A percentile compares a stretch with the other conserved stretches of the same genome.
Conservation (phyloP, 768 basidiomycete genomes). For the Amanita molliuscula region DNA sequence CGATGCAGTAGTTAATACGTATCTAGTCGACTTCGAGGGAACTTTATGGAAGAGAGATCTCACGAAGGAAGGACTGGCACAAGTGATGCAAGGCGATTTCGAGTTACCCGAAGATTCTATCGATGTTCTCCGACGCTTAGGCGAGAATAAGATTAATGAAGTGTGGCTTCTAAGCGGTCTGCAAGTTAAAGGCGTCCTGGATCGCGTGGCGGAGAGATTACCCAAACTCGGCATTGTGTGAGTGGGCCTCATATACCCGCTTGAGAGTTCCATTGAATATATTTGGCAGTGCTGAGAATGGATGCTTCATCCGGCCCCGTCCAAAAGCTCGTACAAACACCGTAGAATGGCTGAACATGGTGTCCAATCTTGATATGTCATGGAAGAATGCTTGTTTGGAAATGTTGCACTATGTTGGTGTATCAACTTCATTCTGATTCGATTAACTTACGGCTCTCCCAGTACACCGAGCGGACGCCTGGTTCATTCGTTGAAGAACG, state of each 20-base stretch:
- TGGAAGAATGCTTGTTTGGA: slow-evolving; percentile 80
- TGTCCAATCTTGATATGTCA: slow-evolving; percentile 63
- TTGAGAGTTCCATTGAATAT: neutral
- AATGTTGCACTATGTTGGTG: slow-evolving; percentile 72
- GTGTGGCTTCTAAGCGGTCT: slow-evolving; percentile 80
- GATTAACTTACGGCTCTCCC: slow-evolving; percentile 1
- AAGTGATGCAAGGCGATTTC: slow-evolving; percentile 20
- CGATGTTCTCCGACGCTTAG: slow-evolving; percentile 42
- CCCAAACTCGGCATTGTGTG: slow-evolving; percentile 71
- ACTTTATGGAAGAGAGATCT: slow-evolving; percentile 64
- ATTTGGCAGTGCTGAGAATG: slow-evolving; percentile 64
- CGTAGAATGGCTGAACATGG: slow-evolving; percentile 69
- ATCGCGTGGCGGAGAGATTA: slow-evolving; percentile 46
- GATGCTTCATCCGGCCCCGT: slow-evolving; percentile 68
- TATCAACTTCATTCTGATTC: neutral
- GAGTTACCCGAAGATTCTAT: slow-evolving; percentile 29
- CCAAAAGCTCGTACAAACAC: slow-evolving; percentile 12
- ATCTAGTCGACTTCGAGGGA: slow-evolving; percentile 61
- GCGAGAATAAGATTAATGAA: slow-evolving; percentile 58
- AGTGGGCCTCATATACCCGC: slow-evolving; percentile 17
- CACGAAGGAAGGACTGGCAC: slow-evolving; percentile 30
- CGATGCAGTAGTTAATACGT: neutral
- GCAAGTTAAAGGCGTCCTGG: slow-evolving; percentile 50
- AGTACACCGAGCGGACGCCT: slow-evolving; percentile 87
- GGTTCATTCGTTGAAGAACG: slow-evolving; percentile 80